A percentile compares a stretch with the other conserved stretches of the same genome.
These are phyloP conservation scores for Xylariaceae sp. DNA, from an alignment of 2,329 filamentous ascomycete species.

Conservation along the genomic window DNA sequence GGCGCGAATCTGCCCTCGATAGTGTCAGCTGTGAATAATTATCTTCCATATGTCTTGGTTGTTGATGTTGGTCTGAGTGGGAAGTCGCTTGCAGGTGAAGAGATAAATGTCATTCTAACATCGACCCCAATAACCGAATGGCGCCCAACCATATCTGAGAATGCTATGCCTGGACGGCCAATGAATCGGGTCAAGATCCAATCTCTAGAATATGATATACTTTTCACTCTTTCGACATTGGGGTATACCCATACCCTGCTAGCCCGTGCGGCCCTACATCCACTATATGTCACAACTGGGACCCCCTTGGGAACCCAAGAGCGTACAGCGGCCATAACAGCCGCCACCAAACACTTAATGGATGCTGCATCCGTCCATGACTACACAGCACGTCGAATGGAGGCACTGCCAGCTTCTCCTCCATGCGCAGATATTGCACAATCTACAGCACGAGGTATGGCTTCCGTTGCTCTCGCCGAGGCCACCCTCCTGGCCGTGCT, in stretches of 20 bases:
- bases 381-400: slow-evolving; percentile 59
- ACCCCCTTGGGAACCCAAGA: slow-evolving; percentile 61
- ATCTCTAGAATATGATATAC: slow-evolving; percentile 78
- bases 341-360: slow-evolving; percentile 73
- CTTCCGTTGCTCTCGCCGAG: slow-evolving; percentile 73
- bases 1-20: slow-evolving; percentile 66
- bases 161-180: slow-evolving; percentile 61
- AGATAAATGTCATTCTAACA: slow-evolving; percentile 63
- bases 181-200: slow-evolving; percentile 63
- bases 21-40: slow-evolving; percentile 65
- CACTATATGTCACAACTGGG: slow-evolving; percentile 63
- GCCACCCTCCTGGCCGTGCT: slow-evolving; percentile 85
- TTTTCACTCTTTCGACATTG: slow-evolving; percentile 72
- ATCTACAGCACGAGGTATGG: slow-evolving; percentile 51
- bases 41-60: slow-evolving; percentile 79
- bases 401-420: slow-evolving; percentile 36
- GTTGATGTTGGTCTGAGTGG: slow-evolving; percentile 68
- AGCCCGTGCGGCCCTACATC: slow-evolving; percentile 68
- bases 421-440: slow-evolving; percentile 53
- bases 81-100: slow-evolving; percentile 50
- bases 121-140: slow-evolving; percentile 67
- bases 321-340: slow-evolving; percentile 64
- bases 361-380: slow-evolving; percentile 75
- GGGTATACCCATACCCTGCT: slow-evolving; percentile 70
- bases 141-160: slow-evolving; percentile 72